These are phyloP conservation scores for Suillus lakei DNA, from an alignment of 768 basidiomycete species.

Conservation along the genomic window DNA sequence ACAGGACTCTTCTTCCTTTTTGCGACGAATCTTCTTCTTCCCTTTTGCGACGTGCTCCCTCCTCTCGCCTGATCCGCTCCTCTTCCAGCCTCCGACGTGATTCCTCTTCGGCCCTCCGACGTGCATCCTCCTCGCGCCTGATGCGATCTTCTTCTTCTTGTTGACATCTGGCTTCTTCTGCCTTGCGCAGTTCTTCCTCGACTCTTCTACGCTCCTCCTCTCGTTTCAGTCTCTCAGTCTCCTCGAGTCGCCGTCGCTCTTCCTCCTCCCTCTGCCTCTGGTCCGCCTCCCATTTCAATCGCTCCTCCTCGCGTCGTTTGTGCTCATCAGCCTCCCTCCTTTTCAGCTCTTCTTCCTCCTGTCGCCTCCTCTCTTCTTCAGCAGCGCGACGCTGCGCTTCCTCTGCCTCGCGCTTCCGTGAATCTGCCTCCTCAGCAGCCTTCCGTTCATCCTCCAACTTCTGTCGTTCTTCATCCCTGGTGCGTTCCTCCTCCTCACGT, in stretches of 20 bases:
- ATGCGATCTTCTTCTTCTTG: slow-evolving; percentile 43
- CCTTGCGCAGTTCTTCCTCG: slow-evolving; percentile 32
- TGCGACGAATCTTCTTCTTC: slow-evolving; percentile 47
- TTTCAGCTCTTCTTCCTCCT: slow-evolving; percentile 16
- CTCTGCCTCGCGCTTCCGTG: slow-evolving; percentile 17
- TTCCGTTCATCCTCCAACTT: slow-evolving; percentile 34
- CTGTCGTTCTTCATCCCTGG: slow-evolving; percentile 9
- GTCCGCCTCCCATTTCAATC: slow-evolving; percentile 14
- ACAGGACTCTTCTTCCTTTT: slow-evolving; percentile 37
- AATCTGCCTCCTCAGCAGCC: slow-evolving; percentile 20
- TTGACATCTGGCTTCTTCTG: slow-evolving; percentile 24
- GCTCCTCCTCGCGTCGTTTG: slow-evolving; percentile 24
- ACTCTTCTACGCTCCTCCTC: slow-evolving; percentile 44
- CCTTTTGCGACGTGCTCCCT: slow-evolving; percentile 51
- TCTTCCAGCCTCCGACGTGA: slow-evolving; percentile 37
- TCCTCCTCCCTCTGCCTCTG: slow-evolving; percentile 18
- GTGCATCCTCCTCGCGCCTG: slow-evolving; percentile 32
- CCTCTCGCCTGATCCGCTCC: slow-evolving; percentile 36
- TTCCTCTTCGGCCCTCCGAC: slow-evolving; percentile 36
- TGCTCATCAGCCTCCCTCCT: slow-evolving; percentile 30
- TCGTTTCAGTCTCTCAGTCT: slow-evolving; percentile 45
- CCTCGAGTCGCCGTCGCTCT: slow-evolving; percentile 43
- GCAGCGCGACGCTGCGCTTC: slow-evolving; percentile 7
- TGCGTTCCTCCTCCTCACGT: slow-evolving; percentile 49
- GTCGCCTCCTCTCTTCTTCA: slow-evolving; percentile 37